Evolutionary conservation across 2,329 filamentous ascomycete genomes (phyloP), one percentile per base, ranked within the genome.

Genomic region (Fusarium sp.): DNA sequence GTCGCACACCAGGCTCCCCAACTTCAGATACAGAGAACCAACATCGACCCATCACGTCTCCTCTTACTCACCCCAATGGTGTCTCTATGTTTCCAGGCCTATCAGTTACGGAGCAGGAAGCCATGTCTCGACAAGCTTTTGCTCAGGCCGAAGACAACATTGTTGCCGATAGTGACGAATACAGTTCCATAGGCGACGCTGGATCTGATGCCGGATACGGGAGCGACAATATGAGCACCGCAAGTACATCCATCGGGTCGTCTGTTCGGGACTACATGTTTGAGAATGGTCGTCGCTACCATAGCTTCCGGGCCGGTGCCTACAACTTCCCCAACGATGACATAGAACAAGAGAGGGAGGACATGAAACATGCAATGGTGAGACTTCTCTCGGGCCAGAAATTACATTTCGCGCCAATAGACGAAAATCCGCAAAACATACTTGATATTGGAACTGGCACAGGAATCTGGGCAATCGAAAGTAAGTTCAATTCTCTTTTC

Each of bases 311-410:
- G 24, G 87, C 88, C 64, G 88, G 87, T 11, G 76, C 79, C 17
- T 91, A 91, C 75, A 87, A 87, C 62, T 89, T 90, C 56, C 89
- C 89, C 32, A 91, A 90, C 63, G 89, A 91, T 68, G 89, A 90
- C 55, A 81, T 85, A 10, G 89, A 91, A 79, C 88, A 90, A 77
- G 88, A 90, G 72, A 82, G 88, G 42, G 86, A 89, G 73, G 87
- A 90, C 58, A 85, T 90, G 83, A 88, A 88, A 75, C 88, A 89
- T 77, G 81, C 84, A 70, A 87, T 88, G 83, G 80, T 87, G 47
- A 85, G 84, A 77, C 75, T 87, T 64, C 80, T 88, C 22, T 86
- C 85, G 67, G 84, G 84, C 61, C 81, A 84, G 41, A 83, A 83
- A 65, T 80, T 90, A n/a, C 84, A 87, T 75, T 88, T 87, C 75